A percentile compares a stretch with the other conserved stretches of the same genome.
phyloP scores from a whole-genome alignment of 306 rosid species.

The Biancaea sappan region DNA sequence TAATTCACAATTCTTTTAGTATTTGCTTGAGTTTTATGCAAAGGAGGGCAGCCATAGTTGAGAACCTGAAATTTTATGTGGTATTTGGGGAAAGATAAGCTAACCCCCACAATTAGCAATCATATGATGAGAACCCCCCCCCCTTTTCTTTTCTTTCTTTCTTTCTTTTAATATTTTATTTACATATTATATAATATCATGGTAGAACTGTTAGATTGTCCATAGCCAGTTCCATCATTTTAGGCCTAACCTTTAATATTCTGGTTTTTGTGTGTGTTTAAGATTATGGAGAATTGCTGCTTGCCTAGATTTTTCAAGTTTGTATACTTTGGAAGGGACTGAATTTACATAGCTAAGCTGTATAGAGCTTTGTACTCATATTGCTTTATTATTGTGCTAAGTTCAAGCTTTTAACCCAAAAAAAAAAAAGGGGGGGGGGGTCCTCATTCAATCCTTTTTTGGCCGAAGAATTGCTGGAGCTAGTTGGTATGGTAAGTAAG shows the following conservation, averaged over 20 bases:
- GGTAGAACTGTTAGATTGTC: conserved; percentile 14
- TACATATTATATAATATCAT: background rate
- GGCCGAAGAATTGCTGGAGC: conserved; percentile 10
- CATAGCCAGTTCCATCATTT: background rate
- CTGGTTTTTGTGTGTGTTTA: background rate
- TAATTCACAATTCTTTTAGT: conserved; percentile 13
- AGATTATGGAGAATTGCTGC: background rate
- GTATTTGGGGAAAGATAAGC: background rate
- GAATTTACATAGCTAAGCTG: conserved; percentile 18
- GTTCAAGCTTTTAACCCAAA: background rate
- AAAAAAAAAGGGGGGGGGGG: too few relatives aligned
- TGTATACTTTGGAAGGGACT: background rate
- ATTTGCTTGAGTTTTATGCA: conserved; percentile 2
- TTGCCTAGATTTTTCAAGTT: background rate
- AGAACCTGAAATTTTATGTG: background rate
- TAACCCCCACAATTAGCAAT: background rate
- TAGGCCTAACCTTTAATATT: background rate
- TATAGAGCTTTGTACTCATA: background rate
- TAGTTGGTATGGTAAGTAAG: background rate
- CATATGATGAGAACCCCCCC: background rate
- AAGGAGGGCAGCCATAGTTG: background rate
- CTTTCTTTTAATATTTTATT: background rate
- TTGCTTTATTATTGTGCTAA: background rate
- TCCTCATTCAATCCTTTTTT: background rate
- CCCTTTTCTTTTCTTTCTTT: too few relatives aligned